Evolutionary conservation across 805 yeast genomes (phyloP).

Genomic region (Wickerhamiella qilinensis): DNA sequence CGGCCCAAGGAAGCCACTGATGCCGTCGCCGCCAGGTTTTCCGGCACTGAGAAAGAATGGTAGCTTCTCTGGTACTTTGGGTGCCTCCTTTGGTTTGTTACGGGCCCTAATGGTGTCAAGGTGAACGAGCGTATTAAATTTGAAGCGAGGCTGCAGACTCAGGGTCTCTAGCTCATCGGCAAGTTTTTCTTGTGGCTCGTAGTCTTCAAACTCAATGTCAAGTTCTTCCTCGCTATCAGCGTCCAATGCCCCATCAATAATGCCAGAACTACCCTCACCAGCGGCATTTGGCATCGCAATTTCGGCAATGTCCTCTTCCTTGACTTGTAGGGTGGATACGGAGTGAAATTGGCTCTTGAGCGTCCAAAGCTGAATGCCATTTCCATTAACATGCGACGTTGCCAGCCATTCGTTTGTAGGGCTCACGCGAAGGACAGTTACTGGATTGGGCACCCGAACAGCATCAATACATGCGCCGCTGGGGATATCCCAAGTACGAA

Average conservation of each 20-base stretch:
- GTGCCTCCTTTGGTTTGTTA: conserved; percentile 79
- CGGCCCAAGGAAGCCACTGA: no score
- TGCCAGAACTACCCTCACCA: conserved; percentile 57
- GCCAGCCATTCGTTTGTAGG: conserved; percentile 84
- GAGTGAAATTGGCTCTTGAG: conserved; percentile 71
- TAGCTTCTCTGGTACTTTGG: conserved; percentile 65
- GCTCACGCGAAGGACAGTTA: conserved; percentile 63
- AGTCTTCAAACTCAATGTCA: conserved; percentile 24
- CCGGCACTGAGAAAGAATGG: conserved; percentile 49
- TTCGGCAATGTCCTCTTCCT: conserved; percentile 32
- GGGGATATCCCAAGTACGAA: conserved; percentile 95
- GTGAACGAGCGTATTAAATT: conserved; percentile 62
- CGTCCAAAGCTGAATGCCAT: conserved; percentile 87
- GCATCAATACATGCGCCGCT: conserved; percentile 96
- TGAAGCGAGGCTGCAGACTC: conserved; percentile 59
- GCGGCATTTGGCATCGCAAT: conserved; percentile 58
- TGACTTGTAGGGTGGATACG: conserved; percentile 52
- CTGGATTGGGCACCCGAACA: conserved; percentile 59
- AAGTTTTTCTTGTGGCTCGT: conserved; percentile 33
- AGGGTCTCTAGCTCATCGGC: conserved; percentile 49
- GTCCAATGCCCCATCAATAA: conserved; percentile 53
- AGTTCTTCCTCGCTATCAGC: conserved; percentile 22
- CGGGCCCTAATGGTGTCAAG: conserved; percentile 72
- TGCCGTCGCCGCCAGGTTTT: not conserved
- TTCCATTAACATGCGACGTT: conserved; percentile 78